Conservation (phyloP, 2,329 filamentous ascomycete species). For the Rugonectria rugulosa region DNA sequence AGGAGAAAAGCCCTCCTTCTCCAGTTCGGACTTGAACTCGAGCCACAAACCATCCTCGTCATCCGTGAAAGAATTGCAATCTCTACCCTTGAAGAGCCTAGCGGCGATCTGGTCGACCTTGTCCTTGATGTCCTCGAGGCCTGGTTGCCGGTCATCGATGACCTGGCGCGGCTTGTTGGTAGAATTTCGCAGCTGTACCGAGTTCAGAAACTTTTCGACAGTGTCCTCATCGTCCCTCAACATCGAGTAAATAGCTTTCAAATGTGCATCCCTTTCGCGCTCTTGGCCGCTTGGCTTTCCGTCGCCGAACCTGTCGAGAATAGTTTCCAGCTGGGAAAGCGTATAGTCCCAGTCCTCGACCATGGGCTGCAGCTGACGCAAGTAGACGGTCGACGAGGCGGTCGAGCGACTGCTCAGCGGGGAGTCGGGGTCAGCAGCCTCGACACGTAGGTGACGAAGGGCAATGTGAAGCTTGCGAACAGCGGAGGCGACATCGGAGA, state of each 20-base stretch:
- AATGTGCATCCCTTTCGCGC: slow-evolving; percentile 46
- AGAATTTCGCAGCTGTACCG: slow-evolving; percentile 60
- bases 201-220: slow-evolving; percentile 65
- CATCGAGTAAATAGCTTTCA: slow-evolving; percentile 54
- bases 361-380: slow-evolving; percentile 58
- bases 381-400: slow-evolving; percentile 50
- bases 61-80: slow-evolving; percentile 48
- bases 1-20: slow-evolving; percentile 64
- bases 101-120: slow-evolving; percentile 66
- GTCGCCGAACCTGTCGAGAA: slow-evolving; percentile 57
- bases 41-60: slow-evolving; percentile 64
- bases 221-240: slow-evolving; percentile 60
- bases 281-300: slow-evolving; percentile 37
- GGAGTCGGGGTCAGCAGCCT: slow-evolving; percentile 64
- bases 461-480: slow-evolving; percentile 63
- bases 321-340: slow-evolving; percentile 61
- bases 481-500: slow-evolving; percentile 57
- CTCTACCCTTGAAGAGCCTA: slow-evolving; percentile 55
- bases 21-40: slow-evolving; percentile 64
- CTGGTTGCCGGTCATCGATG: slow-evolving; percentile 47
- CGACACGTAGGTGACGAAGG: slow-evolving; percentile 64
- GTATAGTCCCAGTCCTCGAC: slow-evolving; percentile 63
- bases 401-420: slow-evolving; percentile 53
- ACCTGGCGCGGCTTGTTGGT: slow-evolving; percentile 46
- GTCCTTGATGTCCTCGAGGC: slow-evolving; percentile 64